Conservation (phyloP, 345 rosid species). For the Hypericum perforatum region DNA sequence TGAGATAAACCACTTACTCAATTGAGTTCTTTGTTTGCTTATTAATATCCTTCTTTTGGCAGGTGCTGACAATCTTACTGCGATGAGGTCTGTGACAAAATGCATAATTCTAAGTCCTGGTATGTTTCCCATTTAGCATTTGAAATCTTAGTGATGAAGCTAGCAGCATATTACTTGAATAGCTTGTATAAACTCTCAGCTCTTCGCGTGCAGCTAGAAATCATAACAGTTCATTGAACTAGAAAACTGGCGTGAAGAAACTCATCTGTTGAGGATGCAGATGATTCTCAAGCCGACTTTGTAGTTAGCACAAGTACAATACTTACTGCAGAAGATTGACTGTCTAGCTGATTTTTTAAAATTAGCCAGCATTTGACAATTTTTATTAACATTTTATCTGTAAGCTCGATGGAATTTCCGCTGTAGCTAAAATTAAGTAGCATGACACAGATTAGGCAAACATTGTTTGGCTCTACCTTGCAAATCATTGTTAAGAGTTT, state of each 20-base stretch:
- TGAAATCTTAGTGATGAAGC: neutral
- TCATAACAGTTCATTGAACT: slow-evolving; percentile 15
- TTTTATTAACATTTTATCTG: no score
- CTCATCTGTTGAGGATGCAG: slow-evolving; percentile 15
- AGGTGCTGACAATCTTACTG: slow-evolving; percentile 44
- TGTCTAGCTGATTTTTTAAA: no score
- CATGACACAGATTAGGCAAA: no score
- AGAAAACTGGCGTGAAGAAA: slow-evolving; percentile 20
- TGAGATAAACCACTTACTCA: neutral
- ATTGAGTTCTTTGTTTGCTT: neutral
- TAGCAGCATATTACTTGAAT: neutral
- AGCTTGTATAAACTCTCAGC: neutral
- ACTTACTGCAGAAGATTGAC: slow-evolving; percentile 10
- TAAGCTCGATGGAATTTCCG: no score
- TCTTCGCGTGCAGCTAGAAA: slow-evolving; percentile 34
- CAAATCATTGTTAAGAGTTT: no score
- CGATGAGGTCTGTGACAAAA: slow-evolving; percentile 53
- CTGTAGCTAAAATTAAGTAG: no score
- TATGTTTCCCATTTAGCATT: slow-evolving; percentile 16
- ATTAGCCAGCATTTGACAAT: slow-evolving; percentile 2
- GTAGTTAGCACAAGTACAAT: slow-evolving; percentile 11
- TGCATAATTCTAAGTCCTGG: slow-evolving; percentile 67
- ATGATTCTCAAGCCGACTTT: slow-evolving; percentile 18
- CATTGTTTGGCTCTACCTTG: no score
- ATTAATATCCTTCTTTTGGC: slow-evolving; percentile 13